phyloP scores from a whole-genome alignment of 2,329 filamentous ascomycete genomes.

The Botrytis elliptica region DNA sequence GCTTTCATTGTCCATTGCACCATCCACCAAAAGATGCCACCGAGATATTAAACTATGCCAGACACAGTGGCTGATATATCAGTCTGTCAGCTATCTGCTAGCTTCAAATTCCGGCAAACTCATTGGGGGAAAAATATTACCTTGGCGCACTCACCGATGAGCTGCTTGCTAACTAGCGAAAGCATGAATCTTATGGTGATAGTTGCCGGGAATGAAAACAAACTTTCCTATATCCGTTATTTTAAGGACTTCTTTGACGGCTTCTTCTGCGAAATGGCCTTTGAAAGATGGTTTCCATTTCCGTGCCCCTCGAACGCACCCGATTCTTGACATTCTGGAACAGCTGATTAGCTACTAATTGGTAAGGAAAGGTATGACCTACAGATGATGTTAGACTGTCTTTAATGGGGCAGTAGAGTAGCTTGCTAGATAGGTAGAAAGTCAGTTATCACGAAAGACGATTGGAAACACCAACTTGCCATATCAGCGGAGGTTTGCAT shows the following conservation, averaged over 20 bases:
- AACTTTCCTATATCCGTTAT: not conserved
- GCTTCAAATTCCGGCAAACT: too few species aligned
- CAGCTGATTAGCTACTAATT: accelerated
- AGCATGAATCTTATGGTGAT: not conserved
- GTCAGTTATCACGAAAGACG: not conserved
- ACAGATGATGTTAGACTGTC: not conserved
- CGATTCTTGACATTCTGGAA: not conserved
- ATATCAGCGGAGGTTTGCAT: not conserved
- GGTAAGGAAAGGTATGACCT: not conserved
- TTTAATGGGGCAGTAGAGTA: not conserved
- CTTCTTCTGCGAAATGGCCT: not conserved
- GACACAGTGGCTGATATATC: too few species aligned
- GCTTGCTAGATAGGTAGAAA: not conserved
- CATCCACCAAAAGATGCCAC: too few species aligned
- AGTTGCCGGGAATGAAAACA: not conserved
- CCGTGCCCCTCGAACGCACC: not conserved
- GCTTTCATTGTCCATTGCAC: not conserved
- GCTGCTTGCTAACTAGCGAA: not conserved
- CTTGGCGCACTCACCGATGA: too few species aligned
- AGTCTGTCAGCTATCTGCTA: too few species aligned
- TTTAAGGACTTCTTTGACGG: not conserved
- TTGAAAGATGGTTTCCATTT: not conserved
- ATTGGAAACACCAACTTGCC: not conserved
- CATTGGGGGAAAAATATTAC: too few species aligned
- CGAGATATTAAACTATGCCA: too few species aligned